Conservation (phyloP, 176 grass and related monocot genomes). For the Zoysia pacifica region DNA sequence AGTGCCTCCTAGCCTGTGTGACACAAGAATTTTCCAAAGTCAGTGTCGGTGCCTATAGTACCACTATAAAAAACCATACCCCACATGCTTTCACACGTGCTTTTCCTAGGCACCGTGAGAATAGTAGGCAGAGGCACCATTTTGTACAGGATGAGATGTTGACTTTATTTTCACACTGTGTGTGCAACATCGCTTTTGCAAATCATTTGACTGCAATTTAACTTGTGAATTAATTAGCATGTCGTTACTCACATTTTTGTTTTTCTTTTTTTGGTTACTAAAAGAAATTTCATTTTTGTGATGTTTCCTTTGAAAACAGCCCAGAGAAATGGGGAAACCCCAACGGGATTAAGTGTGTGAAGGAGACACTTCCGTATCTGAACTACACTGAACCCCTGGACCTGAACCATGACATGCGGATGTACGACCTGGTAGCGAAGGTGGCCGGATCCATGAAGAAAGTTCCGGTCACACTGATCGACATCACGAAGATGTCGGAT, state of each 20-base stretch:
- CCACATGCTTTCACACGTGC: conserved; percentile 15
- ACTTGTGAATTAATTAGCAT: not conserved
- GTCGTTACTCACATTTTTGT: not conserved
- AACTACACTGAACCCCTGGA: conserved; percentile 53
- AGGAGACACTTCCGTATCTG: conserved; percentile 63
- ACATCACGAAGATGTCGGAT: conserved; percentile 88
- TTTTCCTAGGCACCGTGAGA: not conserved
- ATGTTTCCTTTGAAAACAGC: conserved; percentile 37
- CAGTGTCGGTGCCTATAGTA: conserved; percentile 3
- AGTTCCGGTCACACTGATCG: conserved; percentile 59
- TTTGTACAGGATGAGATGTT: not conserved
- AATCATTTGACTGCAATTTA: conserved; percentile 4
- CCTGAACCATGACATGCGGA: conserved; percentile 50
- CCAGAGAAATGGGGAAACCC: conserved; percentile 69
- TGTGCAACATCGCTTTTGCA: not conserved
- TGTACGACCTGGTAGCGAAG: conserved; percentile 53
- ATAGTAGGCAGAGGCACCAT: not conserved
- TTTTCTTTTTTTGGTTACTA: not conserved
- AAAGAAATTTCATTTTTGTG: not conserved
- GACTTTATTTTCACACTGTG: not conserved
- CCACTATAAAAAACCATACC: not conserved
- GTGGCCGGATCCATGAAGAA: conserved; percentile 49
- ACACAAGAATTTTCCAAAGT: not conserved
- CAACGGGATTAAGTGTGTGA: conserved; percentile 60
- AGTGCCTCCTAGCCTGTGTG: conserved; percentile 9